Base-by-base conservation (phyloP, 1,139 yeast genomes). In the Blastobotrys ciferrii region DNA sequence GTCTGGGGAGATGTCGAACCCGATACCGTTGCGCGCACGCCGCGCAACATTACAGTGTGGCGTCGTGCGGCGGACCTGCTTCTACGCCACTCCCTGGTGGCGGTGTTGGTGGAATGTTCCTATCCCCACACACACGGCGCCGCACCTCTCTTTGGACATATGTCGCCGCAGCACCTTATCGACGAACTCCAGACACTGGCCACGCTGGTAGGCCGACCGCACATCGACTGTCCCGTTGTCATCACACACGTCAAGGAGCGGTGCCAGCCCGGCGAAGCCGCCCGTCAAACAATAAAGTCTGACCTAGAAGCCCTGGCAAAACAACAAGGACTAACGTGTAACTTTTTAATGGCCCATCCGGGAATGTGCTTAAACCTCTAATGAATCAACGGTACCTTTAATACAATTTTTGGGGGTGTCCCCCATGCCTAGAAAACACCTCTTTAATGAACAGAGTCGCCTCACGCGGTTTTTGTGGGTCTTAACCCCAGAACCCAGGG, bases 1-100 rank as follows among this genome's bases (percentile, higher is more conserved):
- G 66, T 84, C 3, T 87, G 87, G 73, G 96, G 96, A 1, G 96
- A 87, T 63, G 80, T 87, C 46, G 95, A 87, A 63, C 77, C 87
- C 40, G 95, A 87, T 62, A 36, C 61, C 3, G 64, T 73, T 0
- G 76, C 84, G 7, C 61, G 65, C 1, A 57, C 68, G 4, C 61
- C 71, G 17, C 68, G 70, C 11, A 83, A 85, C 58, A 53, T 54
- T 2, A 53, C 53, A 0, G 75, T 87, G 2, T 88, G 96, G 96
- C 50, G 63, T 2, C 58, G 64, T 12, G 69, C 86, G 0, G 78
- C 86, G 0, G 74, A 76, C 0, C 60, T 72, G 36, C 68, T 84
- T 0, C 59, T 70, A 0, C 45, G 64, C 3, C 63, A 67, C 3
- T 54, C 61, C 14, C 65, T 88, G 39, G 70, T 67, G 25, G 81